Evolutionary conservation across 2,329 filamentous ascomycete species (phyloP).

Genomic region (Aspergillus ustus): DNA sequence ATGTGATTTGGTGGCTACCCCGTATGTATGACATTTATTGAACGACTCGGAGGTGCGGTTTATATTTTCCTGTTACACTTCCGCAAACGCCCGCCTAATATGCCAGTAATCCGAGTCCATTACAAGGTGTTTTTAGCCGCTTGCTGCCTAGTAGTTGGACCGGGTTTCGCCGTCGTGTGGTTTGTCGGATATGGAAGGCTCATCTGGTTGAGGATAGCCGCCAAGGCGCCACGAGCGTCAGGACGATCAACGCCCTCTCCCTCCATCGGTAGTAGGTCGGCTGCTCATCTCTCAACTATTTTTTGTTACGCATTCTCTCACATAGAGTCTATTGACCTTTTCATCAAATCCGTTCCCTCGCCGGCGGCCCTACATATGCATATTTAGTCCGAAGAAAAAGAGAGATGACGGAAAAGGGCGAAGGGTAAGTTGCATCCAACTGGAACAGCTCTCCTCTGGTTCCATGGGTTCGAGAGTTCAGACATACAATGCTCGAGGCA

Average conservation of each 20-base stretch:
- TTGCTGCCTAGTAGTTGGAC: background rate
- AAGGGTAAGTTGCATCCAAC: conserved; percentile 32
- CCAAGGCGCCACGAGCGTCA: conserved; percentile 18
- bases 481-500: conserved; percentile 5
- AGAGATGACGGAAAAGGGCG: conserved; percentile 36
- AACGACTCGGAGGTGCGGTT: too few species aligned
- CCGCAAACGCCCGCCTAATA: too few species aligned
- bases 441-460: conserved; percentile 16
- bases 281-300: conserved; percentile 4
- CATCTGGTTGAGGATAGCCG: conserved; percentile 6
- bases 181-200: conserved; percentile 6
- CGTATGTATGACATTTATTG: too few species aligned
- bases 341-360: background rate
- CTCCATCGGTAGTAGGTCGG: background rate
- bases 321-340: background rate
- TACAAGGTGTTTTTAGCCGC: background rate
- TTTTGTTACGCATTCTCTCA: background rate
- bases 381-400: conserved; percentile 19
- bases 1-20: too few species aligned
- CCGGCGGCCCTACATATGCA: conserved; percentile 7
- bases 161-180: background rate
- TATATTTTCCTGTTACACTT: too few species aligned
- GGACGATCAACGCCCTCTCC: conserved; percentile 4
- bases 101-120: too few species aligned
- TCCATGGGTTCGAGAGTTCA: conserved; percentile 26